Conservation (phyloP, 331 rosid species). For the Acacia concinna region DNA sequence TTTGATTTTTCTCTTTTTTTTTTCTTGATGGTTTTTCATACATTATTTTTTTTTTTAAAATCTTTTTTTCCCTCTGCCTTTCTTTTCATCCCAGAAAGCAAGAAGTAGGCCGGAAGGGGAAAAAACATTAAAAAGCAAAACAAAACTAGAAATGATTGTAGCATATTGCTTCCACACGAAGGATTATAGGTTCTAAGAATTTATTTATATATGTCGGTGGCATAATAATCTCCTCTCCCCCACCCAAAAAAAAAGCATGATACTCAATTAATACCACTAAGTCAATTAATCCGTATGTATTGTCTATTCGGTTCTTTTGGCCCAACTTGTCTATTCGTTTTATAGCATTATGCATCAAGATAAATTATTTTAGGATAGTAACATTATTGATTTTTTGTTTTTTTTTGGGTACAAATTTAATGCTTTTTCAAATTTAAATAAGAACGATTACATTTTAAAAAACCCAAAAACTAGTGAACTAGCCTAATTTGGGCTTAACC, state of each 20-base stretch:
- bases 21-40: too few species aligned
- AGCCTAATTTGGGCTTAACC: background rate
- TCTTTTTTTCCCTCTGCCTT: background rate
- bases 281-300: background rate
- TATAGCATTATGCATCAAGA: background rate
- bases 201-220: too few species aligned
- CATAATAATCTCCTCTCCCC: too few species aligned
- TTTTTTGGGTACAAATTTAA: too few species aligned
- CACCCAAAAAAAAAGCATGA: too few species aligned
- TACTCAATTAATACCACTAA: background rate
- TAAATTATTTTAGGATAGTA: too few species aligned
- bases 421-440: too few species aligned
- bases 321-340: background rate
- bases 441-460: too few species aligned
- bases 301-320: background rate
- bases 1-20: too few species aligned
- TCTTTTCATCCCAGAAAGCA: background rate
- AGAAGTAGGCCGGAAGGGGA: background rate
- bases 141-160: slow-evolving; percentile 33
- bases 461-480: background rate
- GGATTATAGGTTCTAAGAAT: background rate
- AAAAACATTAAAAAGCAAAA: background rate
- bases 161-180: slow-evolving; percentile 25
- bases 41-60: too few species aligned
- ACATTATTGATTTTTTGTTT: too few species aligned